phyloP scores from a whole-genome alignment of 2,329 filamentous ascomycete genomes.

The Scedosporium boydii region DNA sequence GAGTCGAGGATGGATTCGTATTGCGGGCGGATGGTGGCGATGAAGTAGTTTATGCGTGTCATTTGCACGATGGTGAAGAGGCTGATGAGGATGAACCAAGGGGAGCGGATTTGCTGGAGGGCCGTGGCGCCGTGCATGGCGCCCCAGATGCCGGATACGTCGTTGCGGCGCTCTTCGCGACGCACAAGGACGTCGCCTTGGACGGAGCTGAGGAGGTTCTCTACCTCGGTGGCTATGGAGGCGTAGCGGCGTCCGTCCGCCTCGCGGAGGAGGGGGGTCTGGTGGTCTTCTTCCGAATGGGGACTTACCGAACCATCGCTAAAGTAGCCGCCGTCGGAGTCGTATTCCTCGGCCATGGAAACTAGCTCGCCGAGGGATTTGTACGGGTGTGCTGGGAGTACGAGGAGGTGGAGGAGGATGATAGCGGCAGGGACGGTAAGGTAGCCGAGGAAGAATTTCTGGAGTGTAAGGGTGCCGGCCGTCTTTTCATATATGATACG shows the following conservation, averaged over 20 bases:
- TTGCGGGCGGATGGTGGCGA: conserved; percentile 75
- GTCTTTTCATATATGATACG: conserved; percentile 58
- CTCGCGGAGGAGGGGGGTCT: conserved; percentile 43
- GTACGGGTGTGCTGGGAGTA: conserved; percentile 70
- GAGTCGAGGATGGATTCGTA: conserved; percentile 67
- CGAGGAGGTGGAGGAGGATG: conserved; percentile 52
- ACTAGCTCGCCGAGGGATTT: conserved; percentile 81
- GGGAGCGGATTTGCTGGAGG: conserved; percentile 62
- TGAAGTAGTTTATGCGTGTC: conserved; percentile 85
- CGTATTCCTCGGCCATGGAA: conserved; percentile 36
- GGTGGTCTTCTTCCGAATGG: conserved; percentile 26
- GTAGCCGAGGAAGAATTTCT: conserved; percentile 64
- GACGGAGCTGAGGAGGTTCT: conserved; percentile 58
- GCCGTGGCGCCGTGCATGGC: conserved; percentile 68
- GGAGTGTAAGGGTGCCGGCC: conserved; percentile 44
- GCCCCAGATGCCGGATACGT: conserved; percentile 74
- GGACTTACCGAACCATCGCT: conserved; percentile 41
- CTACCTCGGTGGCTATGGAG: conserved; percentile 59
- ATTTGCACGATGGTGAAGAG: conserved; percentile 71
- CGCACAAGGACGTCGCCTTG: conserved; percentile 53
- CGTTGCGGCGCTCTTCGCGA: conserved; percentile 60
- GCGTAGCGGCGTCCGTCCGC: conserved; percentile 52
- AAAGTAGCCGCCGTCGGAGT: conserved; percentile 21
- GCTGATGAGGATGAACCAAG: conserved; percentile 79
- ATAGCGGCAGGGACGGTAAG: conserved; percentile 62